These are phyloP conservation scores for Artomyces pyxidatus DNA, from an alignment of 768 basidiomycete species.

Conservation along the genomic window DNA sequence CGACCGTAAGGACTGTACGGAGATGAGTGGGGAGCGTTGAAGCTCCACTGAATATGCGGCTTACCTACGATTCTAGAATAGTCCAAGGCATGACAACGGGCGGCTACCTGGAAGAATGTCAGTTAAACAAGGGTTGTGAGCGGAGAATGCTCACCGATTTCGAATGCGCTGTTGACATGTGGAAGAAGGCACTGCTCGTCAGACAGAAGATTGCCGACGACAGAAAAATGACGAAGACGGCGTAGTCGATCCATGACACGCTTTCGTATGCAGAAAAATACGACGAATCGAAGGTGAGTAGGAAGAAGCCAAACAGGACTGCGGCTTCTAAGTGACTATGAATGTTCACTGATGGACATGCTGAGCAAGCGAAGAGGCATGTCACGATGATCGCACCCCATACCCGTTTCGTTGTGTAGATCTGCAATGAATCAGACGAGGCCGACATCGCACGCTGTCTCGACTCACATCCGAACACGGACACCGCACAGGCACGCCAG, in stretches of 20 bases:
- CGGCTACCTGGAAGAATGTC: conserved; percentile 38
- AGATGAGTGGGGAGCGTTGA: background rate
- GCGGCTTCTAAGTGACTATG: conserved; percentile 75
- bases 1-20: conserved; percentile 52
- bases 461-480: conserved; percentile 59
- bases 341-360: conserved; percentile 59
- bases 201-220: conserved; percentile 68
- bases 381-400: conserved; percentile 10
- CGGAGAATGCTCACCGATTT: conserved; percentile 36
- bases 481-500: conserved; percentile 55
- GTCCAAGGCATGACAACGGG: conserved; percentile 57
- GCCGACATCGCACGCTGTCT: conserved; percentile 11
- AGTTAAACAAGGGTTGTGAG: background rate
- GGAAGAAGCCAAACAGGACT: conserved; percentile 47
- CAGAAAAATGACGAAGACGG: conserved; percentile 59
- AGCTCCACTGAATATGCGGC: conserved; percentile 12
- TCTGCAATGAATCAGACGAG: conserved; percentile 32
- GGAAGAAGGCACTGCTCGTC: conserved; percentile 61
- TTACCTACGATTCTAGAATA: conserved; percentile 73
- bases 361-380: conserved; percentile 13
- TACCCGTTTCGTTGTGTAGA: conserved; percentile 74
- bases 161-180: conserved; percentile 69
- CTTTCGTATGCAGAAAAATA: conserved; percentile 44
- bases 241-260: conserved; percentile 53
- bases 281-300: conserved; percentile 42